Conservation (phyloP, 1,139 yeast species). For the Sugiyamaella xylanicola region DNA sequence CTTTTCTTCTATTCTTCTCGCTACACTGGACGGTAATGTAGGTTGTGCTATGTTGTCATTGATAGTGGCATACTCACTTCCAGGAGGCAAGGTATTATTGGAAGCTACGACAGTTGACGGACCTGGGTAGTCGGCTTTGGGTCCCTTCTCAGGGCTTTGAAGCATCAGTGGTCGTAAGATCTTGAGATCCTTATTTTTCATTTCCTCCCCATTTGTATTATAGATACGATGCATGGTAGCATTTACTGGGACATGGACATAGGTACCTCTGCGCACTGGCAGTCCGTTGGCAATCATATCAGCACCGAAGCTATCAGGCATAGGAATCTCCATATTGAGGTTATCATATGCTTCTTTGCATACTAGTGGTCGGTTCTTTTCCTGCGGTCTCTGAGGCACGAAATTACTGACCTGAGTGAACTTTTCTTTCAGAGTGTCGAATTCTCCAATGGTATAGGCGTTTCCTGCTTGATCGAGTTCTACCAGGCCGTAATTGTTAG, state of each 20-base stretch:
- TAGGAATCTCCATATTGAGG: conserved; percentile 34
- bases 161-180: conserved; percentile 17
- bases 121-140: not conserved
- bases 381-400: conserved; percentile 22
- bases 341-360: conserved; percentile 38
- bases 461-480: conserved; percentile 59
- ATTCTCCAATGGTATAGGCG: conserved; percentile 42
- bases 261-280: conserved; percentile 46
- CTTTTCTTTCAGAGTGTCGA: conserved; percentile 36
- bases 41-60: conserved; percentile 5
- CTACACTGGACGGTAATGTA: not conserved
- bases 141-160: not conserved
- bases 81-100: not conserved
- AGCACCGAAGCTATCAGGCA: conserved; percentile 37
- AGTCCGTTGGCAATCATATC: conserved; percentile 35
- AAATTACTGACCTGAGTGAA: conserved; percentile 20
- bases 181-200: conserved; percentile 49
- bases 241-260: conserved; percentile 45
- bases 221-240: conserved; percentile 50
- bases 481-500: conserved; percentile 86
- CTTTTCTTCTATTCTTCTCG: conserved; percentile 11
- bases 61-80: conserved; percentile 4
- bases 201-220: conserved; percentile 54
- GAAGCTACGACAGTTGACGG: not conserved
- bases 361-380: conserved; percentile 27